These are phyloP conservation scores for Pseudozyma pruni DNA, from an alignment of 1,284 basidiomycete species.

Conservation along the genomic window DNA sequence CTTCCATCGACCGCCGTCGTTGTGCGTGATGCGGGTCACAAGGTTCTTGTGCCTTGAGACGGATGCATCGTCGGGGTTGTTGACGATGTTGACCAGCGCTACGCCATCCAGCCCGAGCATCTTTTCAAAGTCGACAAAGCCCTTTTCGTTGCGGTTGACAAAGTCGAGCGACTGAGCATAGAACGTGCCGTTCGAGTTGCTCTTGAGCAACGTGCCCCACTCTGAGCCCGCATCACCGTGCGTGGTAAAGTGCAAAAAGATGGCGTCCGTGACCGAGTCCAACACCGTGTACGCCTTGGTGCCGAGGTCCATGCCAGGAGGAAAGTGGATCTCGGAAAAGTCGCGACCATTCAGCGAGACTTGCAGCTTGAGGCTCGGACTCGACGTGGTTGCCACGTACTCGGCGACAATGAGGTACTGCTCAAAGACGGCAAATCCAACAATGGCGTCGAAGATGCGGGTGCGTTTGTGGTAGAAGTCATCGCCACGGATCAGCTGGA, in stretches of 20 bases:
- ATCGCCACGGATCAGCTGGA: constrained; percentile 82
- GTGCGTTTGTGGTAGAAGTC: constrained; percentile 80
- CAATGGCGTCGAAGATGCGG: constrained; percentile 81
- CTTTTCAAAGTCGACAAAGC: constrained; percentile 98
- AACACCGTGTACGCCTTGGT: constrained; percentile 92
- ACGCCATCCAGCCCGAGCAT: constrained; percentile 95
- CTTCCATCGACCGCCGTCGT: constrained; percentile 95
- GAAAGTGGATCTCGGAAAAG: constrained; percentile 88
- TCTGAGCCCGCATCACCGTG: constrained; percentile 78
- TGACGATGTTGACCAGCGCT: constrained; percentile 88
- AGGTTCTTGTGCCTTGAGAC: constrained; percentile 81
- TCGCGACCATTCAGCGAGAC: constrained; percentile 88
- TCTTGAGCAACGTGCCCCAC: constrained; percentile 91
- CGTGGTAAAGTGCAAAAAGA: constrained; percentile 96
- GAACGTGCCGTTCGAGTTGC: constrained; percentile 98
- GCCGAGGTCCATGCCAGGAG: constrained; percentile 85
- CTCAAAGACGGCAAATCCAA: constrained; percentile 95
- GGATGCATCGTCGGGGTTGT: constrained; percentile 80
- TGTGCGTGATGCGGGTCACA: constrained; percentile 91
- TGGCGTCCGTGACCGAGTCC: constrained; percentile 89
- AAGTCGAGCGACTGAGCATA: constrained; percentile 85
- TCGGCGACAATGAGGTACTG: constrained; percentile 94
- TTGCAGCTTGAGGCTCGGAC: constrained; percentile 75
- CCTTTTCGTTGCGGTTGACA: constrained; percentile 86
- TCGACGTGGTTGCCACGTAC: constrained; percentile 71